A percentile compares a stretch with the other conserved stretches of the same genome.
These are phyloP conservation scores for Xylaria scruposa DNA, from an alignment of 495 filamentous ascomycete genomes.

Conservation along the genomic window DNA sequence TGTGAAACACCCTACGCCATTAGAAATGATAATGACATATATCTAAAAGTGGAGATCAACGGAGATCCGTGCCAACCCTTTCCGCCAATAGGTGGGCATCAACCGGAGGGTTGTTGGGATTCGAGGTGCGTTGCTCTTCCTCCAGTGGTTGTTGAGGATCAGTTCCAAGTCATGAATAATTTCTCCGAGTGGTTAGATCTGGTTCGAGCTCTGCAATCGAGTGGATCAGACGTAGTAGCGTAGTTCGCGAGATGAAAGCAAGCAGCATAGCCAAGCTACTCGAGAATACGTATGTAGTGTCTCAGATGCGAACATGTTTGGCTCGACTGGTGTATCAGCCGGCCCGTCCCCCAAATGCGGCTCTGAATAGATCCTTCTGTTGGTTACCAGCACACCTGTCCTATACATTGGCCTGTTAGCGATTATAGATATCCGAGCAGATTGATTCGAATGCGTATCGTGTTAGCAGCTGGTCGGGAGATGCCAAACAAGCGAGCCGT, in stretches of 20 bases:
- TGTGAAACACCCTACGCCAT: background rate
- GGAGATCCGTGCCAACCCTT: slow-evolving; percentile 10
- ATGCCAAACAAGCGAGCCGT: slow-evolving; percentile 15
- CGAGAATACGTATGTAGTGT: background rate
- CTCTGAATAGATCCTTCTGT: background rate
- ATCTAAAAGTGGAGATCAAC: background rate
- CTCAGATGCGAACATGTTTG: slow-evolving; percentile 18
- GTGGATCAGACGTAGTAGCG: slow-evolving; percentile 13
- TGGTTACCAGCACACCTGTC: slow-evolving; percentile 7
- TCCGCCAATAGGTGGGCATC: slow-evolving; percentile 14
- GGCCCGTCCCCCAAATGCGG: background rate
- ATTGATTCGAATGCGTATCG: background rate
- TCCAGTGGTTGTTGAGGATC: slow-evolving; percentile 17
- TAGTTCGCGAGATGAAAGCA: slow-evolving; percentile 17
- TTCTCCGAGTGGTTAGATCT: slow-evolving; percentile 26
- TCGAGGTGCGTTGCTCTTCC: background rate
- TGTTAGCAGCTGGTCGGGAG: slow-evolving; percentile 9
- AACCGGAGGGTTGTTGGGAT: slow-evolving; percentile 9
- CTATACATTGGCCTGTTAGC: background rate
- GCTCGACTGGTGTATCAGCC: background rate
- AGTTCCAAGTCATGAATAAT: slow-evolving; percentile 19
- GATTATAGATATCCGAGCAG: background rate
- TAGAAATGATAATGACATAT: background rate
- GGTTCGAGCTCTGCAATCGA: slow-evolving; percentile 19
- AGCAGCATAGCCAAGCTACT: background rate